A percentile compares a stretch with the other conserved stretches of the same genome.
Conservation (phyloP, 192 early-diverging fungal genomes). For the Neocallimastix lanati region DNA sequence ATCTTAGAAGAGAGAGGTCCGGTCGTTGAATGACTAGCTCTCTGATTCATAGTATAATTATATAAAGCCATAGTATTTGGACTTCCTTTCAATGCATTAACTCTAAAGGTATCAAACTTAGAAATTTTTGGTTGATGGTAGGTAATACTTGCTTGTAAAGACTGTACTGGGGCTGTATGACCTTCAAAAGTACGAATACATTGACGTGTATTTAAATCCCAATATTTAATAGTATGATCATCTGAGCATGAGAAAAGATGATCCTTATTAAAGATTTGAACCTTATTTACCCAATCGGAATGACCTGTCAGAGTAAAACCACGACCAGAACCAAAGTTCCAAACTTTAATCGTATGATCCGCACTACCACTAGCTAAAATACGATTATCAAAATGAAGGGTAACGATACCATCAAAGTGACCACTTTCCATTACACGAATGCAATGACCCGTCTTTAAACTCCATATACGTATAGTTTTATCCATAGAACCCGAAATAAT, state of each 20-base stretch:
- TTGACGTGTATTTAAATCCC: constrained; percentile 57
- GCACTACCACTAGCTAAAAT: constrained; percentile 71
- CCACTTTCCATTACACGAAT: constrained; percentile 55
- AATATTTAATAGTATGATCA: constrained; percentile 64
- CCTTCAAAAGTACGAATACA: constrained; percentile 50
- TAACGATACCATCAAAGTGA: constrained; percentile 60
- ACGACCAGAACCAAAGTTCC: constrained; percentile 53
- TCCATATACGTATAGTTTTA: constrained; percentile 81
- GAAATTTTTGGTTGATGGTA: not conserved
- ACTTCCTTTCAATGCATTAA: too few relatives aligned
- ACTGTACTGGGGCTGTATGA: constrained; percentile 60
- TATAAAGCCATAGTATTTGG: too few relatives aligned
- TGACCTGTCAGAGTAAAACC: constrained; percentile 63
- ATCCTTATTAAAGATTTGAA: constrained; percentile 51
- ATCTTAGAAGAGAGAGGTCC: not conserved
- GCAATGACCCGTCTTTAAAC: constrained; percentile 69
- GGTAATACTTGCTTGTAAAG: constrained; percentile 11
- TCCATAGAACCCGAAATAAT: constrained; percentile 88
- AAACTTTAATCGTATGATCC: constrained; percentile 71
- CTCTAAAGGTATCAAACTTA: not conserved
- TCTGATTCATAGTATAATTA: too few relatives aligned
- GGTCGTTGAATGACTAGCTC: too few relatives aligned
- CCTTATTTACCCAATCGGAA: constrained; percentile 78
- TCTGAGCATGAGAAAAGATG: constrained; percentile 70
- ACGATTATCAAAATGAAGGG: constrained; percentile 60